Evolutionary conservation across 192 early-diverging fungal genomes (phyloP).

Genomic region (Helicostylum pulchrum): DNA sequence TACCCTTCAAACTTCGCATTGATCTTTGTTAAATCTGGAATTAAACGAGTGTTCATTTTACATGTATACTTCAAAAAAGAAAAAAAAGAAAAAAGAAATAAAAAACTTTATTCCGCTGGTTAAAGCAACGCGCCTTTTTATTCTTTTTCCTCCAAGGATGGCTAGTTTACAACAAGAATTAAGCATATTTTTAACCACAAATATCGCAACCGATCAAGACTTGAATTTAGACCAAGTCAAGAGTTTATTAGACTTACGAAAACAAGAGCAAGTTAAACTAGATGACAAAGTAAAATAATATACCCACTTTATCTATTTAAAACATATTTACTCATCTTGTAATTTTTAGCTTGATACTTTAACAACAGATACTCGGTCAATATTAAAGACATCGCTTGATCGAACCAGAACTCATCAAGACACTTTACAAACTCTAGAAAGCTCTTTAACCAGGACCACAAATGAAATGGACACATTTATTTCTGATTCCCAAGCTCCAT

Average conservation of each 20-base stretch:
- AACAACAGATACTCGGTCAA: no score
- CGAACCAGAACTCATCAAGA: no score
- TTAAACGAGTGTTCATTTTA: not conserved
- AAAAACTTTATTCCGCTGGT: not conserved
- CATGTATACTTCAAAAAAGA: not conserved
- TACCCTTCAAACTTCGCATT: slow-evolving; percentile 64
- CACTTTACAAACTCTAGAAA: not conserved
- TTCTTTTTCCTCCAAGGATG: not conserved
- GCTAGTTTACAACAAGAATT: not conserved
- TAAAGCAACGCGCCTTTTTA: not conserved
- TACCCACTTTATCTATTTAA: no score
- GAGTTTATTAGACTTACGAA: not conserved
- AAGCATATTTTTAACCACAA: not conserved
- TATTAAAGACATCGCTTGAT: no score
- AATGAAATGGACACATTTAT: not conserved
- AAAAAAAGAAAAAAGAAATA: not conserved
- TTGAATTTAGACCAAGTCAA: not conserved
- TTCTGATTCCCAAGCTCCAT: not conserved
- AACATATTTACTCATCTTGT: no score
- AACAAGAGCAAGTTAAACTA: slow-evolving; percentile 4
- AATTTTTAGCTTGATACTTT: no score
- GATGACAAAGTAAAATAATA: slow-evolving; percentile 12
- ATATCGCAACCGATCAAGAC: slow-evolving; percentile 1
- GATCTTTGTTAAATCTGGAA: not conserved
- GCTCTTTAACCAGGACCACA: not conserved